phyloP scores from a whole-genome alignment of 2,329 filamentous ascomycete genomes.

The Penicillium sp. region DNA sequence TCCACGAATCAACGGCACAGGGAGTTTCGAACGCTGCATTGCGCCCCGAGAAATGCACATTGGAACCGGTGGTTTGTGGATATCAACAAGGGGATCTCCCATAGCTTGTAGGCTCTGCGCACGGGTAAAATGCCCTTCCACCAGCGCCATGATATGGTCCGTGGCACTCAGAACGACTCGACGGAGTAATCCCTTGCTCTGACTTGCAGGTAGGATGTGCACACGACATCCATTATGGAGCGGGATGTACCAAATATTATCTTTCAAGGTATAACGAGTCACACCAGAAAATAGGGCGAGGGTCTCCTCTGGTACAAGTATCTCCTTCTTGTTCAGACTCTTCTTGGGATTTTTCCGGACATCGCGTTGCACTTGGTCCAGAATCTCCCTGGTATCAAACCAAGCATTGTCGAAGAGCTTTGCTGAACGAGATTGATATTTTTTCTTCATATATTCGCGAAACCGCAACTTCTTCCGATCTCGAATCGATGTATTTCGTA shows the following conservation, averaged over 20 bases:
- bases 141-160: conserved; percentile 33
- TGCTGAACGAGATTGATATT: background rate
- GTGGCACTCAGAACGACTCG: conserved; percentile 40
- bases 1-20: conserved; percentile 33
- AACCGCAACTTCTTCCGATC: conserved; percentile 32
- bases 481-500: conserved; percentile 21
- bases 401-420: conserved; percentile 18
- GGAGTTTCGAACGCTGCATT: conserved; percentile 22
- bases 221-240: conserved; percentile 41
- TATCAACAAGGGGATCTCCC: conserved; percentile 32
- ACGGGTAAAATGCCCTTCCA: conserved; percentile 29
- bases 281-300: conserved; percentile 36
- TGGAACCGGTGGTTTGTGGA: conserved; percentile 31
- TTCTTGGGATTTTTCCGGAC: conserved; percentile 15
- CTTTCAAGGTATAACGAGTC: conserved; percentile 29
- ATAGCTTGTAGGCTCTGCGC: conserved; percentile 25
- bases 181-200: conserved; percentile 35
- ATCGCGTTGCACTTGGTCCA: conserved; percentile 27
- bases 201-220: conserved; percentile 34
- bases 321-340: conserved; percentile 26
- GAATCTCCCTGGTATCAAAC: conserved; percentile 28
- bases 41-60: conserved; percentile 31
- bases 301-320: conserved; percentile 38
- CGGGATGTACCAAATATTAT: conserved; percentile 41
- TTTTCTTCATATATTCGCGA: conserved; percentile 19